Conservation (phyloP, 805 yeast genomes). For the Monosporozyma aerobia region DNA sequence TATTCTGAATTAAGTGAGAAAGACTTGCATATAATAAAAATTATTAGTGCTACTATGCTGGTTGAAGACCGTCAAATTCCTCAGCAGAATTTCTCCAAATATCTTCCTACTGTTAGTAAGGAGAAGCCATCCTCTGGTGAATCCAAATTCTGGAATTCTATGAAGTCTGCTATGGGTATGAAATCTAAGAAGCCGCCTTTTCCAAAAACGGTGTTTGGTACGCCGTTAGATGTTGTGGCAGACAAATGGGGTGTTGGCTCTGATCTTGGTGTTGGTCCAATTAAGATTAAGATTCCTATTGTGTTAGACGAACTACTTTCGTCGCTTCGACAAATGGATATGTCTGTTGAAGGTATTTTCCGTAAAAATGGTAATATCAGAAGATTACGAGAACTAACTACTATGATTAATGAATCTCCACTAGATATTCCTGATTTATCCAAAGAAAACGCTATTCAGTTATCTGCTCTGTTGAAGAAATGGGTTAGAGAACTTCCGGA, state of each 20-base stretch:
- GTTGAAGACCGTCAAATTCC: slow-evolving; percentile 14
- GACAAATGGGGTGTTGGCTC: slow-evolving; percentile 72
- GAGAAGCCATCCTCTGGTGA: neutral
- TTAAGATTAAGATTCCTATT: slow-evolving; percentile 71
- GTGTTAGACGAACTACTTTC: slow-evolving; percentile 78
- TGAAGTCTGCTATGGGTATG: slow-evolving; percentile 22
- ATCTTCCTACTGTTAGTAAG: slow-evolving; percentile 3
- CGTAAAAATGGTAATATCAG: slow-evolving; percentile 93
- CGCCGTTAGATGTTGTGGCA: slow-evolving; percentile 60
- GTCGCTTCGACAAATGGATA: slow-evolving; percentile 80
- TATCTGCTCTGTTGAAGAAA: slow-evolving; percentile 87
- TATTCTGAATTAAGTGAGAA: slow-evolving; percentile 42
- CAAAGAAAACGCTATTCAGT: slow-evolving; percentile 76
- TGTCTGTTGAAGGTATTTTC: slow-evolving; percentile 94
- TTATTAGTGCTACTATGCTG: slow-evolving; percentile 37
- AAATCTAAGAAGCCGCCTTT: slow-evolving; percentile 17
- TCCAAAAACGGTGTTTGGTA: slow-evolving; percentile 57
- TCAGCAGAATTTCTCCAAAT: slow-evolving; percentile 5
- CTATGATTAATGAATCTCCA: slow-evolving; percentile 65
- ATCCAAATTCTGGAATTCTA: slow-evolving; percentile 23
- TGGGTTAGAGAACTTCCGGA: slow-evolving; percentile 88
- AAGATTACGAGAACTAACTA: slow-evolving; percentile 62
- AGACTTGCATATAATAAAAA: slow-evolving; percentile 48
- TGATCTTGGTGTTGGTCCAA: slow-evolving; percentile 75
- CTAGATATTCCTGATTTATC: slow-evolving; percentile 60